Base-by-base conservation (phyloP, 768 basidiomycete species). In the Tulasnella sp. region DNA sequence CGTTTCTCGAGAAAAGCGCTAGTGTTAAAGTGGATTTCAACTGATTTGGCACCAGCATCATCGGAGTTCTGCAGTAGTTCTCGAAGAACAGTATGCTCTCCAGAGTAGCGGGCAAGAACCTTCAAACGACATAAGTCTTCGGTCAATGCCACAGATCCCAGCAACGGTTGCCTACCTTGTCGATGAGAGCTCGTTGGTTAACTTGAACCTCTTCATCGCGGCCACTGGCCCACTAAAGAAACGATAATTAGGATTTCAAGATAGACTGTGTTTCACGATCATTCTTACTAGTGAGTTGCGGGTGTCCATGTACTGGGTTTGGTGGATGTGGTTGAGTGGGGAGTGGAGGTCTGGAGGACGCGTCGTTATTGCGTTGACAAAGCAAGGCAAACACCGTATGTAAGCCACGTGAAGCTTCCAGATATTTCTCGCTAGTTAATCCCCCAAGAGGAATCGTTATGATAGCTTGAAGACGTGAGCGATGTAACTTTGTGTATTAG, bases 11-110 rank as follows among this genome's bases (percentile, higher is more conserved):
- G 25, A 69, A 68, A 76, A 29, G 75, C 67, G 15, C 68, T 84
- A 3, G 93, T 93, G 80, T 93, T 88, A 78, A 96, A 95, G 71
- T 85, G 88, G 64, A 96, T 92, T 82, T 96, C 91, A 2, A 91
- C 93, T 17, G 86, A 84, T 72, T 86, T 88, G 1, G 93, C 89
- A 67, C 88, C 90, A 2, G 93, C 95, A 83, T 97, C 96, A 81
- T 97, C 96, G 37, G 96, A 96, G 81, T 99, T 98, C 85, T 99
- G 97, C 25, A 76, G 84, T 6, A 99, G 87, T 82, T 98, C 97
- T 70, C 96, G 84, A 77, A 90, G 90, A 64, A 91, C 89, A 6
- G 96, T 97, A 80, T 96, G 93, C 85, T 97, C 96, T 72, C 94
- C 96, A 15, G 92, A 93, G 84, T 99, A 99, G 34, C 97, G 87